Evolutionary conservation across 2,329 filamentous ascomycete genomes (phyloP).

Genomic region (Colletotrichum kahawae): DNA sequence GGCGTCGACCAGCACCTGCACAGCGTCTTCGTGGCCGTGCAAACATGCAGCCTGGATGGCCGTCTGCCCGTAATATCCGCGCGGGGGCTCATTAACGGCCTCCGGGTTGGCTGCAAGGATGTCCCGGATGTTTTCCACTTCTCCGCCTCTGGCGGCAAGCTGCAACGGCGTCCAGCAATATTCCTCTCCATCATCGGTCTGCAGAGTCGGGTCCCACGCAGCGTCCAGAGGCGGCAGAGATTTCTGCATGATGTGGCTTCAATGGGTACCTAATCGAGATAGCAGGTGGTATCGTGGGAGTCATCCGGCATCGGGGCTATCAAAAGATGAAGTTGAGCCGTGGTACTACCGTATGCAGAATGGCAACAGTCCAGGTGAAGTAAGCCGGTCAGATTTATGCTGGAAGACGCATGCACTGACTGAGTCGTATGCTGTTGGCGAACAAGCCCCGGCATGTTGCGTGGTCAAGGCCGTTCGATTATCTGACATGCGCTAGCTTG

Average conservation of each 20-base stretch:
- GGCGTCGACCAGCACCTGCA: neutral
- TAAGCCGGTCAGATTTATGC: neutral
- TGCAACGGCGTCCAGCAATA: neutral
- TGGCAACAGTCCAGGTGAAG: neutral
- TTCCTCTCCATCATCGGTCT: neutral
- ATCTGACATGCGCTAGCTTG: neutral
- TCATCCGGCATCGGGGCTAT: neutral
- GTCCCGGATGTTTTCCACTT: neutral
- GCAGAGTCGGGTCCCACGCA: neutral
- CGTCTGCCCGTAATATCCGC: neutral
- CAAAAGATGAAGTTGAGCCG: fast-evolving
- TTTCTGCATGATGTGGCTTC: neutral
- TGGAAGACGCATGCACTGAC: neutral
- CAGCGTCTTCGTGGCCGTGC: neutral
- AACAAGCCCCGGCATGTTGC: neutral
- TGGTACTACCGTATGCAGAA: neutral
- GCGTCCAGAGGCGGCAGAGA: neutral
- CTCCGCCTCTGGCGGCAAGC: neutral
- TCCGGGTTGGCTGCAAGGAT: neutral
- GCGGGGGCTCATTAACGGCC: neutral
- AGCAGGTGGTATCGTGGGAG: neutral
- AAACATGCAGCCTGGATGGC: neutral
- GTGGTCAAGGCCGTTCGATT: neutral
- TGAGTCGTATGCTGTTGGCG: neutral
- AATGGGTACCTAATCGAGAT: neutral